Evolutionary conservation across 1,284 basidiomycete species (phyloP), one percentile per base, ranked within the genome.

Genomic region (Phylloporus sp.): DNA sequence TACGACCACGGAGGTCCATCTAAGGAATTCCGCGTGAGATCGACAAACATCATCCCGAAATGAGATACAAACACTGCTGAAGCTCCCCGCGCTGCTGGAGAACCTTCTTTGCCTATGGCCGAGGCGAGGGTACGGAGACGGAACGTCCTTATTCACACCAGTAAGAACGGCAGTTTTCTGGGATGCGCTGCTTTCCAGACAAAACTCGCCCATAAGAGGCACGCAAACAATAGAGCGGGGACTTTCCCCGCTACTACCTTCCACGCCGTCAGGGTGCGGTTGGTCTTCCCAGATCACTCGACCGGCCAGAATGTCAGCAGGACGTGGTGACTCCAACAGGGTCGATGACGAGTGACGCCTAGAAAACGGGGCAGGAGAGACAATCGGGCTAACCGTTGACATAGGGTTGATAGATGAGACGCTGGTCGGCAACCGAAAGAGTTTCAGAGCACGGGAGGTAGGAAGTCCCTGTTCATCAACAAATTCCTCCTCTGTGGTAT

Each of bases 401-500:
- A 90, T 81, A 59, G 92, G 92, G 69, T 93, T 86, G 79, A 94
- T 90, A n/a, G 91, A 85, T 29, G 88, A 87, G 56, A 91, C 80
- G 68, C 80, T 84, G 58, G 85, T 81, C 32, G 91, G 90, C 73
- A 89, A 86, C 68, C 81, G 86, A 81, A 93, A 92, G 45, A 93
- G 82, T 70, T 84, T 83, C 88, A 93, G 91, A 29, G 91, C 90
- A 66, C 87, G 88, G 23, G 89, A 87, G 67, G 92, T 93, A 27
- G 91, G 91, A 8, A 93, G 82, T 58, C 89, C 89, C 66, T 89
- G 86, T 10, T 87, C 86, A 64, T 91, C 91, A 25, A 93, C 89
- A 59, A 94, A 87, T 68, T 93, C 92, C 69, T 94, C 92, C 74
- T 94, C 92, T 0, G 91, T 92, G 10, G 89, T 91, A 61, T 91